phyloP scores from a whole-genome alignment of 2,329 filamentous ascomycete genomes.

The Xylariaceae sp. region DNA sequence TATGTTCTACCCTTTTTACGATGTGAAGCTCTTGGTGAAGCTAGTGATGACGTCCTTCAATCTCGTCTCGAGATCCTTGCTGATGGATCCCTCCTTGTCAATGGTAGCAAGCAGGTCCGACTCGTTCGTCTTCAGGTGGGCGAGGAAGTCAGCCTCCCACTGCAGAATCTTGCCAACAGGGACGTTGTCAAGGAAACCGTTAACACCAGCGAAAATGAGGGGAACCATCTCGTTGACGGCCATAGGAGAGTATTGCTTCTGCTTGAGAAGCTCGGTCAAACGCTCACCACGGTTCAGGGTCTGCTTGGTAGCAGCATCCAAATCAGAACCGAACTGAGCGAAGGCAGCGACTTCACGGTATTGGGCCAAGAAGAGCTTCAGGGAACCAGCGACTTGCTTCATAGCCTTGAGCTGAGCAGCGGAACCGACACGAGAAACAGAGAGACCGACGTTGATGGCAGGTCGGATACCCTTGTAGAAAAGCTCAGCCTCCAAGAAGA shows the following conservation, averaged over 20 bases:
- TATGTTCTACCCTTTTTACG: constrained; percentile 45
- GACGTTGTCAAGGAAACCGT: constrained; percentile 85
- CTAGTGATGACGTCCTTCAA: constrained; percentile 70
- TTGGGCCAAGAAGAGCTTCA: constrained; percentile 99
- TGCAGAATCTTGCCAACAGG: constrained; percentile 87
- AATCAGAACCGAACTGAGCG: constrained; percentile 99
- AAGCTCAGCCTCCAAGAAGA: constrained; percentile 98
- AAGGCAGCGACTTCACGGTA: constrained; percentile 99
- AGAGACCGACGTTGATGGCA: constrained; percentile 99
- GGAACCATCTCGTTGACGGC: constrained; percentile 99
- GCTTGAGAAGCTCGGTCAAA: constrained; percentile 97
- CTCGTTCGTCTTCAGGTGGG: constrained; percentile 90
- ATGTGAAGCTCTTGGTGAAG: constrained; percentile 93
- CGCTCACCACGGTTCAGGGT: constrained; percentile 97
- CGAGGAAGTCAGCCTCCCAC: constrained; percentile 94
- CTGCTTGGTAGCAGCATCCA: constrained; percentile 98
- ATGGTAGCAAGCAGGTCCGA: constrained; percentile 78
- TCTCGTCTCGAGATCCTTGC: constrained; percentile 87
- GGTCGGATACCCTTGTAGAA: constrained; percentile 99
- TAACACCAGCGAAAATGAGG: constrained; percentile 98
- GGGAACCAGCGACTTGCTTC: constrained; percentile 99
- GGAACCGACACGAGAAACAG: constrained; percentile 99
- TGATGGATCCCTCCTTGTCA: constrained; percentile 91
- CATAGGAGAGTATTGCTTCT: constrained; percentile 99
- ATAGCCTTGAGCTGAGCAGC: constrained; percentile 99